Base-by-base conservation (phyloP, 805 yeast genomes). In the Sugiyamaella smithiae region DNA sequence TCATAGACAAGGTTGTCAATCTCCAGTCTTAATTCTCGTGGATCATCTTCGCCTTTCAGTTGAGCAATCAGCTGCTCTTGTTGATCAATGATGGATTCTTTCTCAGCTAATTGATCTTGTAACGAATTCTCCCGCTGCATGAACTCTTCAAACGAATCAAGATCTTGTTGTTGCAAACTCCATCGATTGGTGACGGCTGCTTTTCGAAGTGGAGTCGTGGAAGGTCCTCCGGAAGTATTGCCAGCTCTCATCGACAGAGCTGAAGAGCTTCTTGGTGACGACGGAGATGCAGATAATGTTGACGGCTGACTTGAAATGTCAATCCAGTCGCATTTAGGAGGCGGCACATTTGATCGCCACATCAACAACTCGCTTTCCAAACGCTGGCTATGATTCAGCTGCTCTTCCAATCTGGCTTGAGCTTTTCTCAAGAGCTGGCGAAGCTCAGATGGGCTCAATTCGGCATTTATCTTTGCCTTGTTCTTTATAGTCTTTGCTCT, bases 401-500 rank as follows among this genome's bases (percentile, higher is more conserved):
- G 40, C 5, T 45, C 24, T 5, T 55, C 57, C 24, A 62, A 53
- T 35, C 60, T 72, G 37, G 73, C 56, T 51, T 72, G 67, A 24
- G 62, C 54, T 36, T 71, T 53, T 40, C 72, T 61, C 32, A 70
- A 51, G 49, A 61, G 43, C 45, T 48, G 67, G 58, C 72, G 69
- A 49, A 81, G 68, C 52, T 78, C 78, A n/a, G 66, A 62, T 2
- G 75, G 62, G 42, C 81, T 72, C 35, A 81, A 59, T 59, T 82
- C 86, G 8, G 81, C 68, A 60, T 82, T 88, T 51, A 82, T 71
- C 60, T 75, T 81, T 22, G 87, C 85, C 44, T 70, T 71, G 61
- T 85, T 88, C 58, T 77, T 72, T 53, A 87, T 81, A 38, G 68
- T 71, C 66, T 83, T 84, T 5, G 91, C 88, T 17, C 93, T 69